Evolutionary conservation across 2,329 filamentous ascomycete species (phyloP).

Genomic region (Cryphonectria parasitica): DNA sequence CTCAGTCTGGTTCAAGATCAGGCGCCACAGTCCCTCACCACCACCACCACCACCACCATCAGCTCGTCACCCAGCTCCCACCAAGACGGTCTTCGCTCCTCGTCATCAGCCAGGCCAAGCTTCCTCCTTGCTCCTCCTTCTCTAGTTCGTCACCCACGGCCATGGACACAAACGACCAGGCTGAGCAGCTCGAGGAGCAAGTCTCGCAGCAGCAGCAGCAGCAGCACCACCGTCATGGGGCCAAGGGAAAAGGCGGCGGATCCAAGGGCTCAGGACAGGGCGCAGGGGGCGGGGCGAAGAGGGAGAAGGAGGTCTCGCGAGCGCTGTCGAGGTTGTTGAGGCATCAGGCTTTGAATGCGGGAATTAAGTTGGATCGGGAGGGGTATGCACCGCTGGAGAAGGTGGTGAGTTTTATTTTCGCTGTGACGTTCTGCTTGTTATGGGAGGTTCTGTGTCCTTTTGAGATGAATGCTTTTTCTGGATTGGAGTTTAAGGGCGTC

Average conservation of each 20-base stretch:
- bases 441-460: not conserved
- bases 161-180: constrained; percentile 27
- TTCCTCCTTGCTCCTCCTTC: not conserved
- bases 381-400: constrained; percentile 62
- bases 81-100: not conserved
- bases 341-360: constrained; percentile 61
- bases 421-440: not conserved
- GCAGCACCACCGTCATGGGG: not conserved
- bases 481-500: too few relatives aligned
- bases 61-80: not conserved
- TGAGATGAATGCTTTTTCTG: not conserved
- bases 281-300: constrained; percentile 38
- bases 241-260: not conserved
- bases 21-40: too few relatives aligned
- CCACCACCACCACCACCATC: too few relatives aligned
- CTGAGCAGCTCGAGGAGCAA: constrained; percentile 29
- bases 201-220: constrained; percentile 20
- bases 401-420: constrained; percentile 54
- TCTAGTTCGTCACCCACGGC: not conserved
- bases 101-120: not conserved
- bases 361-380: constrained; percentile 60
- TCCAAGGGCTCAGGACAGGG: constrained; percentile 20
- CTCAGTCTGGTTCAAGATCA: not conserved
- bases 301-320: constrained; percentile 56
- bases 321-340: constrained; percentile 58